Evolutionary conservation across 179 eudicot genomes (phyloP).

Genomic region (Sideroxylon spinosum): DNA sequence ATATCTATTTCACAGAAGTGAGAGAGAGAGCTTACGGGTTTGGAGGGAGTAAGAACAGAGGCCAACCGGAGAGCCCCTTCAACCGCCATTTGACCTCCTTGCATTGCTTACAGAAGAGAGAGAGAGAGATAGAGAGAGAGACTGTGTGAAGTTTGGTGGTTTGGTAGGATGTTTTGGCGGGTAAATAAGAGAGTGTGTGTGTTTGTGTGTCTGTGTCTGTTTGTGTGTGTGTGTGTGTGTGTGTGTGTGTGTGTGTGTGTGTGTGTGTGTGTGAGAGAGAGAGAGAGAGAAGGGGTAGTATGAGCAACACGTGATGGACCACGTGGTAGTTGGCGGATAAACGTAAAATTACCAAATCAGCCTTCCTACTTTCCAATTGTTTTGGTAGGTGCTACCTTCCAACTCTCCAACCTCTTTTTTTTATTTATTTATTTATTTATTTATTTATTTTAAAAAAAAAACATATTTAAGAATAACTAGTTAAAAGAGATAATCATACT

Average conservation of each 20-base stretch:
- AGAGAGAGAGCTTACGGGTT: conserved; percentile 26
- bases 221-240: too few species aligned
- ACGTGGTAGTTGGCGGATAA: background rate
- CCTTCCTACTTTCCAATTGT: background rate
- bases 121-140: conserved; percentile 6
- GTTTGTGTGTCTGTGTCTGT: too few species aligned
- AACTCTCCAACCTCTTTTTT: too few species aligned
- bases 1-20: too few species aligned
- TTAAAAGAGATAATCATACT: too few species aligned
- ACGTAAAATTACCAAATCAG: background rate
- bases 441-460: too few species aligned
- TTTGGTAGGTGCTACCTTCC: background rate
- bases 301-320: background rate
- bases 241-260: too few species aligned
- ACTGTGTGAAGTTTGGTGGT: background rate
- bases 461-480: too few species aligned
- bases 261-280: background rate
- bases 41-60: conserved; percentile 51
- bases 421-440: too few species aligned
- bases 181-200: conserved; percentile 3
- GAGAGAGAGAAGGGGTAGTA: background rate
- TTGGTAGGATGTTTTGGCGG: conserved; percentile 7
- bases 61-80: conserved; percentile 51
- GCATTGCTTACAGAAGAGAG: conserved; percentile 24
- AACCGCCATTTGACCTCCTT: conserved; percentile 42